Percentiles rank a stretch among this genome's conserved stretches.
These are phyloP conservation scores for Penicillium sp. DNA, from an alignment of 2,329 filamentous ascomycete genomes.

Conservation along the genomic window DNA sequence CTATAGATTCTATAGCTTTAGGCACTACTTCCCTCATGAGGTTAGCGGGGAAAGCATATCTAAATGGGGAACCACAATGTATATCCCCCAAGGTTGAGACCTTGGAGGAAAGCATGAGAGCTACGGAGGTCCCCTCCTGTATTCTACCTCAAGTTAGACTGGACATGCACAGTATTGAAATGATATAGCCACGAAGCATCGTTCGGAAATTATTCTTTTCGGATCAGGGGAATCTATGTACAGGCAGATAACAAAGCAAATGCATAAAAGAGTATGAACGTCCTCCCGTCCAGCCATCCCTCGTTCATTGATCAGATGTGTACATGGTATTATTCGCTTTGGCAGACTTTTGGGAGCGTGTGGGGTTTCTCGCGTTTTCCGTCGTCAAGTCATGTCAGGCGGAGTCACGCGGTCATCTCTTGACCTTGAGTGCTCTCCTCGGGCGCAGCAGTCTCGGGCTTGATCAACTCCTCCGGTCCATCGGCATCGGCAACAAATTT, in stretches of 20 bases:
- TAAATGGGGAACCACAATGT: too few species aligned
- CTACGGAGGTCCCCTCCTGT: background rate
- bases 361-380: background rate
- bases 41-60: too few species aligned
- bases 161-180: background rate
- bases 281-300: slow-evolving; percentile 26
- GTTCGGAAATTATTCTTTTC: slow-evolving; percentile 16
- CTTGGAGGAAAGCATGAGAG: background rate
- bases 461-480: slow-evolving; percentile 68
- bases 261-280: slow-evolving; percentile 27
- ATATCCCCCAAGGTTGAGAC: background rate
- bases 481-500: slow-evolving; percentile 75
- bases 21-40: too few species aligned
- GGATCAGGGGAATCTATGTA: slow-evolving; percentile 28
- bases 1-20: too few species aligned
- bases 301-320: slow-evolving; percentile 26
- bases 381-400: slow-evolving; percentile 18
- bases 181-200: background rate
- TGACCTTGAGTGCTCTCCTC: slow-evolving; percentile 31
- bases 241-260: slow-evolving; percentile 24
- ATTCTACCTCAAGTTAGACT: background rate
- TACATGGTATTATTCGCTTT: slow-evolving; percentile 24
- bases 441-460: slow-evolving; percentile 52
- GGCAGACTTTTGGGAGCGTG: background rate
- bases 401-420: slow-evolving; percentile 36